Base-by-base conservation (phyloP, 768 basidiomycete genomes). In the Postia placenta region DNA sequence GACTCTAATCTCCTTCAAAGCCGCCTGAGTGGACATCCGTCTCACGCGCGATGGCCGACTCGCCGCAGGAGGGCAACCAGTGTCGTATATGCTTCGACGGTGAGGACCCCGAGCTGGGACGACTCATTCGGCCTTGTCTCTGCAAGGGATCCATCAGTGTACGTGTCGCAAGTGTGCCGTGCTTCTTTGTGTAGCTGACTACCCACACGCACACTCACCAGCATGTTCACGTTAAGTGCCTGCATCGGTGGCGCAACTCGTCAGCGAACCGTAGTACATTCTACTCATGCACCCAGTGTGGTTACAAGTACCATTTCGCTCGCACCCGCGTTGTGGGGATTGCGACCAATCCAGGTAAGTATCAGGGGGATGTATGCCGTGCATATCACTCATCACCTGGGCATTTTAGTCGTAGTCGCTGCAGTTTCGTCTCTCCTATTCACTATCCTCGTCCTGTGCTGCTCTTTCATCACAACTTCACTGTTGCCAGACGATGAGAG, bases 81-180 rank as follows among this genome's bases (percentile, higher is more conserved):
- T 93, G 92, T 60, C 76, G 92, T 46, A 94, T 94, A 40, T 94
- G 92, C 62, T 72, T 91, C 23, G 85, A 86, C 33, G 83, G 86
- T 3, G 76, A 78, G 20, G 83, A 86, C 54, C 61, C 55, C 0
- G 73, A 76, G 22, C 69, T 85, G 35, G 92, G 92, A 2, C 78
- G 82, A 47, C 76, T 93, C 55, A 90, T 94, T 55, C 80, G 83
- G 25, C 92, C 92, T 4, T 89, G 87, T 63, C 69, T 83, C 2
- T 88, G 87, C 64, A 81, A 78, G 52, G 91, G 91, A 37, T 83
- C 84, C 19, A 87, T 92, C 51, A 85, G 82, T 51, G 78, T 81
- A 56, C 54, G 72, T 65, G 23, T 35, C 39, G 40, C 5, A 42
- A 7, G 33, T 35, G 33, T 35, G 11, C 33, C 24, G 20, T n/a